Evolutionary conservation across 192 early-diverging fungal species (phyloP).

Genomic region (Dissophora ornata): DNA sequence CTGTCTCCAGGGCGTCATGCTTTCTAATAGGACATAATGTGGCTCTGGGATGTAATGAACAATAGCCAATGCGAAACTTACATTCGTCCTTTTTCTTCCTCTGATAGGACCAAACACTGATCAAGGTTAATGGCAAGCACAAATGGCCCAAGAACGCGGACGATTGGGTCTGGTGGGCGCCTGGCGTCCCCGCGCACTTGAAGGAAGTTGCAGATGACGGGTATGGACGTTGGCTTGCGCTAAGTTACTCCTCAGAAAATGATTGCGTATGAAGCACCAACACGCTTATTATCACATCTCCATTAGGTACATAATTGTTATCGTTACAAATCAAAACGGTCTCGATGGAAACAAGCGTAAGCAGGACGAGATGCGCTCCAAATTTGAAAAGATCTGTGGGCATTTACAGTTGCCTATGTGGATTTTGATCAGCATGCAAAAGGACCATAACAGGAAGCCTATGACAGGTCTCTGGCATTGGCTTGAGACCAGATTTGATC

Average conservation of each 20-base stretch:
- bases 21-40: too few relatives aligned
- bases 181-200: conserved; percentile 68
- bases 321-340: conserved; percentile 82
- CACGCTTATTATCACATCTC: too few relatives aligned
- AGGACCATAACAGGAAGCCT: conserved; percentile 81
- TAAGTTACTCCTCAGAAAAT: too few relatives aligned
- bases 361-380: conserved; percentile 62
- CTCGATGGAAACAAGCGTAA: conserved; percentile 51
- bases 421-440: conserved; percentile 75
- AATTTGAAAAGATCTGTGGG: conserved; percentile 55
- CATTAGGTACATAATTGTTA: conserved; percentile 75
- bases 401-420: conserved; percentile 70
- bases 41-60: too few relatives aligned
- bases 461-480: conserved; percentile 76
- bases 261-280: too few relatives aligned
- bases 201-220: conserved; percentile 69
- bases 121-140: conserved; percentile 70
- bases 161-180: conserved; percentile 85
- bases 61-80: background rate
- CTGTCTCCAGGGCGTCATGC: background rate
- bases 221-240: conserved; percentile 57
- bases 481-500: conserved; percentile 54
- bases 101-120: conserved; percentile 78
- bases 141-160: conserved; percentile 71
- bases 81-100: background rate